phyloP scores from a whole-genome alignment of 208 protist species.

The Acanthamoeba rhysodes region DNA sequence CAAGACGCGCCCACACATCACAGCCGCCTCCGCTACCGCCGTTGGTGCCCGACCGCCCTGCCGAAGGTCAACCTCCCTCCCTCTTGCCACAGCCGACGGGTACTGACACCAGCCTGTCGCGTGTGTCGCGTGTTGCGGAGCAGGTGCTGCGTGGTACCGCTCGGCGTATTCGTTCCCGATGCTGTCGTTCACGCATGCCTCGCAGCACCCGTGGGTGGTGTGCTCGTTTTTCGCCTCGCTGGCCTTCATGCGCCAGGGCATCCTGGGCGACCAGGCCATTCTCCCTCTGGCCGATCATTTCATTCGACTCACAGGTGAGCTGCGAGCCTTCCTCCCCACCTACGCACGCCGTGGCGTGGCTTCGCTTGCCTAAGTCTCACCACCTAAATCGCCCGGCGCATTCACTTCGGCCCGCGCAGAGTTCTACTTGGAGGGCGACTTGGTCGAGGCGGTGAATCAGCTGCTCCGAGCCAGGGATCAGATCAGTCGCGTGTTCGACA shows the following conservation, averaged over 20 bases:
- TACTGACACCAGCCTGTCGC: too few species aligned
- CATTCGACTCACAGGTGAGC: neutral
- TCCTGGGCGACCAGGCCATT: neutral
- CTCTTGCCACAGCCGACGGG: too few species aligned
- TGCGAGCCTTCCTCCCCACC: too few species aligned
- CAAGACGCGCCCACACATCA: neutral
- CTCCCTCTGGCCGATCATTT: neutral
- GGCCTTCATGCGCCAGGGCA: neutral
- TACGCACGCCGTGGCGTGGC: neutral
- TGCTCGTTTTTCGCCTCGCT: neutral
- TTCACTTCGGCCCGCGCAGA: neutral
- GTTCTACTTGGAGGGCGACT: neutral
- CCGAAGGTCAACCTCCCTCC: too few species aligned
- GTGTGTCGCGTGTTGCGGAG: too few species aligned
- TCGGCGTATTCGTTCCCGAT: neutral
- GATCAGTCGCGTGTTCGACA: constrained; percentile 7
- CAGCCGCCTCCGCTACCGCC: too few species aligned
- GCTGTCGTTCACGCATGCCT: neutral
- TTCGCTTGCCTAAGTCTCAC: neutral
- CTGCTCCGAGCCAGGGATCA: neutral
- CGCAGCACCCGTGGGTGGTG: constrained; percentile 1
- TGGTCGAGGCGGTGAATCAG: neutral
- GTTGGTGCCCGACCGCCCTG: too few species aligned
- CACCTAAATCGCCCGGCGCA: neutral
- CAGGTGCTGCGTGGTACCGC: neutral